Evolutionary conservation across 805 yeast genomes (phyloP).

Genomic region (Metschnikowia koreensis): DNA sequence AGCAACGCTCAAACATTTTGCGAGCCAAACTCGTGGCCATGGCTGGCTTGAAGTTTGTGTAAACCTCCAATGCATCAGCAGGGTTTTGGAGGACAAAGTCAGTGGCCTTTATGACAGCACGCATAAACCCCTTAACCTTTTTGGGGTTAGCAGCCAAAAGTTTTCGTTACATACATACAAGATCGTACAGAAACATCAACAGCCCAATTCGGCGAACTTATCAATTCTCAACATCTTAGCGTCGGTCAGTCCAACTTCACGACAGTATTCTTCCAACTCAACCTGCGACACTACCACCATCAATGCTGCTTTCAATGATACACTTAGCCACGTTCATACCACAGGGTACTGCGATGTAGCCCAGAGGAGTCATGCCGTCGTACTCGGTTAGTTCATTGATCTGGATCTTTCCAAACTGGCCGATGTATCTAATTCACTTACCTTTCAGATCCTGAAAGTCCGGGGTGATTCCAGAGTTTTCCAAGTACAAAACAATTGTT

Average conservation of each 20-base stretch:
- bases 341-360: slow-evolving; percentile 56
- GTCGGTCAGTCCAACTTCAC: slow-evolving; percentile 23
- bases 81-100: slow-evolving; percentile 47
- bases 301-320: slow-evolving; percentile 53
- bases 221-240: slow-evolving; percentile 59
- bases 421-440: slow-evolving; percentile 54
- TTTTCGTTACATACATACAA: slow-evolving; percentile 53
- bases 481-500: slow-evolving; percentile 54
- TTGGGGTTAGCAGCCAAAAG: slow-evolving; percentile 47
- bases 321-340: slow-evolving; percentile 60
- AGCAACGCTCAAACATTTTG: slow-evolving; percentile 52
- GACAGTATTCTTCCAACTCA: slow-evolving; percentile 50
- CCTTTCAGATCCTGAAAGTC: slow-evolving; percentile 53
- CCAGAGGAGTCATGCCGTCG: slow-evolving; percentile 55
- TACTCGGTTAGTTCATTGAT: slow-evolving; percentile 54
- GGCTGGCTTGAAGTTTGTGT: slow-evolving; percentile 47
- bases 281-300: slow-evolving; percentile 61
- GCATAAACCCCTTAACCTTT: slow-evolving; percentile 44
- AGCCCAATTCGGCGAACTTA: slow-evolving; percentile 52
- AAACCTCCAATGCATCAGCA: slow-evolving; percentile 45
- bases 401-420: slow-evolving; percentile 60
- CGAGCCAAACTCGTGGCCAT: slow-evolving; percentile 40
- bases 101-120: slow-evolving; percentile 52
- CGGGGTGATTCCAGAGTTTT: slow-evolving; percentile 49
- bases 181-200: slow-evolving; percentile 59